Evolutionary conservation across 2,329 filamentous ascomycete genomes (phyloP).

Genomic region (Aspergillus oerlinghausenensis): DNA sequence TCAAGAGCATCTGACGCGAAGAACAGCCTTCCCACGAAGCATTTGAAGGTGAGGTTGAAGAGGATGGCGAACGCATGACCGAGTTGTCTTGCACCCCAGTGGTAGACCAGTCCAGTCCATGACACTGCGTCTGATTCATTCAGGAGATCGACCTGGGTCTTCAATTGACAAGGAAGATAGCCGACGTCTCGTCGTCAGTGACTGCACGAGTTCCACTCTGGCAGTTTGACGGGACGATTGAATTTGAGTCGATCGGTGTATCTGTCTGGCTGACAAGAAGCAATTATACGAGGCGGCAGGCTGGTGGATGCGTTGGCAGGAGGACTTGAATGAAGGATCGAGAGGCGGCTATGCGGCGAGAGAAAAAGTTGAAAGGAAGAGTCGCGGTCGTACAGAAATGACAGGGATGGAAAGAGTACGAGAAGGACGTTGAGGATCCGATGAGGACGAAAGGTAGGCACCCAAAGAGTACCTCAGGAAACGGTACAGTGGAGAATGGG

Average conservation of each 20-base stretch:
- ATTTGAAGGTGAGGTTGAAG: slow-evolving; percentile 17
- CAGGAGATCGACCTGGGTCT: slow-evolving; percentile 14
- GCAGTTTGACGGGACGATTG: background rate
- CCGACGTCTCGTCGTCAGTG: no score
- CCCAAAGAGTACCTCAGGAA: background rate
- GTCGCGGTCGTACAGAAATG: background rate
- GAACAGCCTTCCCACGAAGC: slow-evolving; percentile 11
- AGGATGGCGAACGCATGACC: slow-evolving; percentile 26
- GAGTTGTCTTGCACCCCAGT: slow-evolving; percentile 20
- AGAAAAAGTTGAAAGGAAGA: background rate
- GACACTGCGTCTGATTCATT: slow-evolving; percentile 30
- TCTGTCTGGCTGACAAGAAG: background rate
- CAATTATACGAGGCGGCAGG: background rate
- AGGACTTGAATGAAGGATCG: background rate
- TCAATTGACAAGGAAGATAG: background rate
- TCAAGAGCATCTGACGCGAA: slow-evolving; percentile 12
- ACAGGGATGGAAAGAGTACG: background rate
- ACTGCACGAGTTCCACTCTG: background rate
- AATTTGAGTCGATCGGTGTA: background rate
- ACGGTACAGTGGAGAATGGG: slow-evolving; percentile 16
- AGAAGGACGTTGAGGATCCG: background rate
- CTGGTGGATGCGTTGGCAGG: background rate
- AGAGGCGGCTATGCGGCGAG: background rate
- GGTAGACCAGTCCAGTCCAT: slow-evolving; percentile 27
- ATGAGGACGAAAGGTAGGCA: background rate